Conservation (phyloP, 2,329 filamentous ascomycete genomes). For the Myriangium duriaei region DNA sequence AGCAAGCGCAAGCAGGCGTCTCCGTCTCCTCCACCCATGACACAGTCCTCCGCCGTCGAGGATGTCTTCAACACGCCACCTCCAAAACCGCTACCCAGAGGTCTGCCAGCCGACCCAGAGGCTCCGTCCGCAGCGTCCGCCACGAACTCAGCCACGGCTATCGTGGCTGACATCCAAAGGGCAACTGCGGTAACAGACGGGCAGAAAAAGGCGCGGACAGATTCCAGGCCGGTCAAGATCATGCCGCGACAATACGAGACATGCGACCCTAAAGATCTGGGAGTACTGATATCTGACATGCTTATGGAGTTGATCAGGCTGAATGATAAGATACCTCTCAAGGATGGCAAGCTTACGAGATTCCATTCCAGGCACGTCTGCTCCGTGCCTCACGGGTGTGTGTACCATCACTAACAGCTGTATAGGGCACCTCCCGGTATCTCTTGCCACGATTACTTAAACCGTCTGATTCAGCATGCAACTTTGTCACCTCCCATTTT, state of each 20-base stretch:
- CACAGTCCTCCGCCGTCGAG: conserved; percentile 17
- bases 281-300: conserved; percentile 87
- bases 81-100: conserved; percentile 23
- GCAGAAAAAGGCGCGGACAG: conserved; percentile 4
- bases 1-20: conserved; percentile 20
- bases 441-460: conserved; percentile 85
- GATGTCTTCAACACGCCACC: conserved; percentile 21
- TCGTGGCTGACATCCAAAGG: conserved; percentile 16
- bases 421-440: conserved; percentile 70
- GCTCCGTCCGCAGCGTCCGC: not conserved
- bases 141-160: not conserved
- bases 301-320: conserved; percentile 85
- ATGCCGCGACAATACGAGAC: conserved; percentile 69
- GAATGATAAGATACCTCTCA: conserved; percentile 77
- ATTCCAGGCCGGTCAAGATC: conserved; percentile 32
- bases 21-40: conserved; percentile 6
- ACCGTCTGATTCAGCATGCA: conserved; percentile 83
- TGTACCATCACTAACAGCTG: too few relatives aligned
- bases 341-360: conserved; percentile 74
- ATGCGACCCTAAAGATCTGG: conserved; percentile 74
- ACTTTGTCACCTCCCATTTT: conserved; percentile 85
- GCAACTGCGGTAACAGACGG: conserved; percentile 1
- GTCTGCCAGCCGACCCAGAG: conserved; percentile 16
- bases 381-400: not conserved
- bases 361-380: conserved; percentile 74